These are phyloP conservation scores for Didymella sp. DNA, from an alignment of 2,329 filamentous ascomycete species.

Conservation along the genomic window DNA sequence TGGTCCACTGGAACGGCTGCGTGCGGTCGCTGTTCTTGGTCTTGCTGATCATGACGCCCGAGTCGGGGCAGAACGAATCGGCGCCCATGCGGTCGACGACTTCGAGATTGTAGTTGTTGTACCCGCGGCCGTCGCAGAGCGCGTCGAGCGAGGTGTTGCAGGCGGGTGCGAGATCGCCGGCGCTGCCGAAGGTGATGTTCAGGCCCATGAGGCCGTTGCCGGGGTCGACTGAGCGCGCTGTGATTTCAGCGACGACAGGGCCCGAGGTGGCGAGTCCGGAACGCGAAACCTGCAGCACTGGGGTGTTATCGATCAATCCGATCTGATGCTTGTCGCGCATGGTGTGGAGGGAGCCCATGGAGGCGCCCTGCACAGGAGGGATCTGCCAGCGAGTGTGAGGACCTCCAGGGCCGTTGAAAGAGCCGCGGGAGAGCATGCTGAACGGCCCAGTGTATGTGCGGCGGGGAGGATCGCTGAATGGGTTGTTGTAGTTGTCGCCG, in stretches of 20 bases:
- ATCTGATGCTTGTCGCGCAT: constrained; percentile 62
- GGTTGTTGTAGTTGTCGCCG: constrained; percentile 65
- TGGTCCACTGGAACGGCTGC: constrained; percentile 62
- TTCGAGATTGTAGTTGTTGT: constrained; percentile 61
- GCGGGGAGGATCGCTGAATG: constrained; percentile 55
- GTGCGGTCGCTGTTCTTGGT: constrained; percentile 54
- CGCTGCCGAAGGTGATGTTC: constrained; percentile 54
- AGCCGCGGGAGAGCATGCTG: constrained; percentile 61
- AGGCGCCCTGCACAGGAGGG: constrained; percentile 57
- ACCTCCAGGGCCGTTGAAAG: constrained; percentile 62
- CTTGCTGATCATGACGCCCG: constrained; percentile 63
- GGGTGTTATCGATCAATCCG: constrained; percentile 54
- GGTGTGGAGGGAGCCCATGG: constrained; percentile 61
- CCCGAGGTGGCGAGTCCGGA: constrained; percentile 54
- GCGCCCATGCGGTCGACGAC: constrained; percentile 63
- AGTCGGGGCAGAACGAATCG: constrained; percentile 61
- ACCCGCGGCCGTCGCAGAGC: constrained; percentile 60
- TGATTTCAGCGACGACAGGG: constrained; percentile 56
- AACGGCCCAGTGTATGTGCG: constrained; percentile 61
- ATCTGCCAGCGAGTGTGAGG: constrained; percentile 63
- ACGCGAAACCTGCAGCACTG: constrained; percentile 56
- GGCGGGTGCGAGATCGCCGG: constrained; percentile 53
- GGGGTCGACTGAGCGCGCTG: constrained; percentile 57
- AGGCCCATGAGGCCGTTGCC: constrained; percentile 55
- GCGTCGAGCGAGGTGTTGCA: constrained; percentile 55